A percentile compares a stretch with the other conserved stretches of the same genome.
Conservation (phyloP, 768 basidiomycete genomes). For the Suillus alpinus region DNA sequence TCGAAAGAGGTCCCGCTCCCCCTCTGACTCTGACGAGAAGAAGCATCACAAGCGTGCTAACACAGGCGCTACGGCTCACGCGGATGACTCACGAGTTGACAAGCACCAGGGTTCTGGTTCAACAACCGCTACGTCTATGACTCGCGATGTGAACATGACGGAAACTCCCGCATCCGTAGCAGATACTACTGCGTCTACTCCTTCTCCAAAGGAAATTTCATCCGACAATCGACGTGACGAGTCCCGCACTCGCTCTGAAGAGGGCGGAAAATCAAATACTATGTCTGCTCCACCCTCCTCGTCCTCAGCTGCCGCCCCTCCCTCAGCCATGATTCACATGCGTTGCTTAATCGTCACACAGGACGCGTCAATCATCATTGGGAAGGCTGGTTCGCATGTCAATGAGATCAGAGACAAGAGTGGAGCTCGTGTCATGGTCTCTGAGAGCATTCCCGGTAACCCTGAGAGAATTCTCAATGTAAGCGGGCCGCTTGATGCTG, state of each 20-base stretch:
- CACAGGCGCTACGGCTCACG: constrained; percentile 61
- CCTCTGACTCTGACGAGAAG: constrained; percentile 76
- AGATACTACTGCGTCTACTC: constrained; percentile 52
- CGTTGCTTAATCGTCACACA: constrained; percentile 98
- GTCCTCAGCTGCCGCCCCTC: constrained; percentile 46
- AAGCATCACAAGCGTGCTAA: constrained; percentile 84
- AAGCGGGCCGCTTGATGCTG: constrained; percentile 95
- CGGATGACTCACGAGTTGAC: constrained; percentile 58
- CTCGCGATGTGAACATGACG: constrained; percentile 64
- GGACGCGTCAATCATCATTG: constrained; percentile 99
- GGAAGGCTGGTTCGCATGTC: constrained; percentile 92
- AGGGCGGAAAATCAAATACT: constrained; percentile 39
- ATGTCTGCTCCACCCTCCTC: constrained; percentile 51
- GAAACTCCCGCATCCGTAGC: constrained; percentile 39
- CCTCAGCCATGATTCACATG: constrained; percentile 91
- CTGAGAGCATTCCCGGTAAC: constrained; percentile 97
- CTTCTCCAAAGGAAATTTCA: constrained; percentile 49
- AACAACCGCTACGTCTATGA: constrained; percentile 36
- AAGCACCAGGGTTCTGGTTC: constrained; percentile 46
- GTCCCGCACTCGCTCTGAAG: constrained; percentile 32
- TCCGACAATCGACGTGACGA: constrained; percentile 44
- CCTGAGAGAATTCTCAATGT: constrained; percentile 99
- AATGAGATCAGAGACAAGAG: constrained; percentile 99
- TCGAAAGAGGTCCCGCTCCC: constrained; percentile 85
- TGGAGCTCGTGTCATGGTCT: constrained; percentile 94